Conservation (phyloP, 2,329 filamentous ascomycete species). For the Cladosporium colombiae region DNA sequence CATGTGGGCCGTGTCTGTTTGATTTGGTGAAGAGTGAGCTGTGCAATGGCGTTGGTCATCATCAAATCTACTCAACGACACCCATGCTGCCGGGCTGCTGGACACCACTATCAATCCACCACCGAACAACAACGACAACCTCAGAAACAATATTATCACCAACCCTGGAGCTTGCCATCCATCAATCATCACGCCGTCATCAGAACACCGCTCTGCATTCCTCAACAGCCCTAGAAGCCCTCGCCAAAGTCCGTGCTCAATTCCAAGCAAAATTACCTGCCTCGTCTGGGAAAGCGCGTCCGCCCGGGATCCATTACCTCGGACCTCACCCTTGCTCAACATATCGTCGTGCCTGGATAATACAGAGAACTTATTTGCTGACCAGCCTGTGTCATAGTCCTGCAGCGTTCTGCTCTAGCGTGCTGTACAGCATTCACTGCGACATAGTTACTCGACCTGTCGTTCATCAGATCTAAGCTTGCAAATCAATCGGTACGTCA, state of each 20-base stretch:
- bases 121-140: not conserved
- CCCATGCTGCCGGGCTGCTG: not conserved
- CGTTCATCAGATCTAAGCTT: conserved; percentile 2
- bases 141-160: conserved; percentile 1
- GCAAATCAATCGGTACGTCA: conserved; percentile 12
- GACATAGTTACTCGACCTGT: conserved; percentile 10
- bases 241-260: conserved; percentile 22
- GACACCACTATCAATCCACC: not conserved
- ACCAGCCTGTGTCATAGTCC: conserved; percentile 20
- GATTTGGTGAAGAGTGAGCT: not conserved
- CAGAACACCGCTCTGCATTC: conserved; percentile 23
- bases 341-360: not conserved
- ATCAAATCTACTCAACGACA: not conserved
- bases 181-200: conserved; percentile 10
- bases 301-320: conserved; percentile 8
- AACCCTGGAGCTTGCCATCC: not conserved
- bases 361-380: conserved; percentile 8
- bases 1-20: not conserved
- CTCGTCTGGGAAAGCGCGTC: conserved; percentile 27
- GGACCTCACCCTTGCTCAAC: not conserved
- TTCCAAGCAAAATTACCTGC: conserved; percentile 27
- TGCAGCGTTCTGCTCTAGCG: conserved; percentile 27
- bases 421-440: conserved; percentile 17
- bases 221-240: conserved; percentile 12
- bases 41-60: not conserved